Evolutionary conservation across 2,329 filamentous ascomycete genomes (phyloP).

Genomic region (Fusarium abutilonis): DNA sequence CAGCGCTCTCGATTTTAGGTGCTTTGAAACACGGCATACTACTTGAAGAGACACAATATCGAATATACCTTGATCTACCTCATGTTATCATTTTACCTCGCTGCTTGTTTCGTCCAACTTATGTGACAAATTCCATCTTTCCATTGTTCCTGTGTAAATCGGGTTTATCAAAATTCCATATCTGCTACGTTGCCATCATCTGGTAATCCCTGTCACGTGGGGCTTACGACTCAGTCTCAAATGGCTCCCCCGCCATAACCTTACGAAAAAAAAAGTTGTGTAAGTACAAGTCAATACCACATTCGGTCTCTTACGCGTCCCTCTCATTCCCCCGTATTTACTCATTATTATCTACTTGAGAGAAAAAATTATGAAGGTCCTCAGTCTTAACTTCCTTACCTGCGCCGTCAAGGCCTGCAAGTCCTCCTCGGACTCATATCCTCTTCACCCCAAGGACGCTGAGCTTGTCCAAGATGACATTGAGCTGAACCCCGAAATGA

Average conservation of each 20-base stretch:
- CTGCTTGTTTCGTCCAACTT: neutral
- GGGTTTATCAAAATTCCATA: neutral
- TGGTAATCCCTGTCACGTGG: slow-evolving; percentile 47
- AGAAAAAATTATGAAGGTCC: slow-evolving; percentile 77
- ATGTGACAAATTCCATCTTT: neutral
- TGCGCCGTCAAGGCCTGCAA: slow-evolving; percentile 98
- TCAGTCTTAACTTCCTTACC: slow-evolving; percentile 95
- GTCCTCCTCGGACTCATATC: slow-evolving; percentile 79
- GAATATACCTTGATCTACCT: slow-evolving; percentile 10
- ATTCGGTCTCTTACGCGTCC: slow-evolving; percentile 2
- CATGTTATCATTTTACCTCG: neutral
- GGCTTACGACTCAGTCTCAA: slow-evolving; percentile 21
- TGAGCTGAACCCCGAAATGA: slow-evolving; percentile 81
- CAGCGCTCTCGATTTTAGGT: slow-evolving; percentile 36
- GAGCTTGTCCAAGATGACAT: slow-evolving; percentile 89
- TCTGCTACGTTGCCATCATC: too few relatives aligned
- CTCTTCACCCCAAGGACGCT: slow-evolving; percentile 90
- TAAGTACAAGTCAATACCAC: slow-evolving; percentile 39
- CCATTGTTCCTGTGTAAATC: neutral
- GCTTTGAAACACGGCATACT: slow-evolving; percentile 3
- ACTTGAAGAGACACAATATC: slow-evolving; percentile 20
- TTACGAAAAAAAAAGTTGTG: slow-evolving; percentile 47
- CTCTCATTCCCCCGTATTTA: neutral
- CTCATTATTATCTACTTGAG: neutral
- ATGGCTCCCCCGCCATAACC: slow-evolving; percentile 33